phyloP scores from a whole-genome alignment of 768 basidiomycete genomes.

The Tylopilus balloui region DNA sequence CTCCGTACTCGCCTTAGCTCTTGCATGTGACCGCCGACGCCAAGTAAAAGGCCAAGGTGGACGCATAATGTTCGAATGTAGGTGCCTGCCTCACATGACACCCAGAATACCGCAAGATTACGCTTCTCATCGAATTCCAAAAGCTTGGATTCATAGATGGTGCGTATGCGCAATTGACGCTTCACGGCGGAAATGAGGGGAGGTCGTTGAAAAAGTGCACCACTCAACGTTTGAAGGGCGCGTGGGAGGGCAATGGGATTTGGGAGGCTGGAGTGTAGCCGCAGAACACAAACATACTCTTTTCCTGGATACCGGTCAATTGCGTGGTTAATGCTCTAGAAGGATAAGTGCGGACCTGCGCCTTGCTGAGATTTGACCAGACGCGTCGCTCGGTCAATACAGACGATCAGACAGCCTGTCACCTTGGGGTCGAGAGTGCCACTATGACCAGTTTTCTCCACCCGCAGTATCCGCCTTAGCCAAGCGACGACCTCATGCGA shows the following conservation, averaged over 20 bases:
- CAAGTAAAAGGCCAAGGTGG: constrained; percentile 88
- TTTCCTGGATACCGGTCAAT: constrained; percentile 54
- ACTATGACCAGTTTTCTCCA: constrained; percentile 98
- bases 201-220: constrained; percentile 97
- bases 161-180: constrained; percentile 93
- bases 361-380: constrained; percentile 98
- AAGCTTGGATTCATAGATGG: constrained; percentile 93
- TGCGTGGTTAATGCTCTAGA: background rate
- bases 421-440: constrained; percentile 99
- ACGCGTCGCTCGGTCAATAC: constrained; percentile 96
- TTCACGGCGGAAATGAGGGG: constrained; percentile 99
- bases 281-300: constrained; percentile 96
- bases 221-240: constrained; percentile 93
- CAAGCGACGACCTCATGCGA: constrained; percentile 99
- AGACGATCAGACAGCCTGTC: constrained; percentile 97
- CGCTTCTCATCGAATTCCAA: constrained; percentile 97
- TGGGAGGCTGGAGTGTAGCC: constrained; percentile 79
- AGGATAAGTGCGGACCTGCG: constrained; percentile 59
- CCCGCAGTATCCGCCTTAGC: constrained; percentile 93
- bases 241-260: constrained; percentile 85
- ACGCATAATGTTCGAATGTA: constrained; percentile 96
- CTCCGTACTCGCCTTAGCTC: constrained; percentile 91
- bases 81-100: constrained; percentile 97
- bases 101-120: constrained; percentile 97
- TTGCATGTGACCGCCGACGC: constrained; percentile 99